Conservation (phyloP, 257 asterid genomes). For the Scutellaria barbata region DNA sequence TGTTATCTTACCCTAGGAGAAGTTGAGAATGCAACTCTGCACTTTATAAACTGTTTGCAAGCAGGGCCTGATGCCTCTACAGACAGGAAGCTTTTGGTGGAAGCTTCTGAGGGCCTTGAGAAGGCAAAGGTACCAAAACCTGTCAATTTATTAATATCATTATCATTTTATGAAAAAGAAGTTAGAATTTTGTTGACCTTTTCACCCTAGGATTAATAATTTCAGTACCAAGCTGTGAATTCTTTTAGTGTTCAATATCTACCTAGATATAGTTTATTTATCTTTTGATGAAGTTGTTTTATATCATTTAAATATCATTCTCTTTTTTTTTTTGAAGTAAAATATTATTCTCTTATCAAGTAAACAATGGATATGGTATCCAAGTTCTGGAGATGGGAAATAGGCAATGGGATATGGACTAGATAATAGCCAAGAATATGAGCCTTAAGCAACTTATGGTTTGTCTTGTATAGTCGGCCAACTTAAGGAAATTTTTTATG, state of each 20-base stretch:
- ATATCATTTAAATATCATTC: neutral
- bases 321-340: too few species aligned
- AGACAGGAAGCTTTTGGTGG: conserved; percentile 75
- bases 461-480: too few species aligned
- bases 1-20: conserved; percentile 96
- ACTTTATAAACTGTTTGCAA: conserved; percentile 83
- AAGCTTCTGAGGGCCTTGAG: conserved; percentile 94
- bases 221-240: conserved; percentile 9
- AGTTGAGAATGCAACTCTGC: conserved; percentile 73
- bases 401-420: conserved; percentile 5
- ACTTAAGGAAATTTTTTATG: too few species aligned
- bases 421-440: neutral
- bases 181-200: conserved; percentile 21
- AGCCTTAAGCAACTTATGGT: neutral
- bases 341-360: neutral
- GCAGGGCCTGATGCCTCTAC: conserved; percentile 65
- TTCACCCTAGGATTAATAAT: conserved; percentile 12
- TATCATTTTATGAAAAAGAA: conserved; percentile 12
- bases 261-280: neutral
- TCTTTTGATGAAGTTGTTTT: conserved; percentile 7
- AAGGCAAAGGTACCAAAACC: conserved; percentile 65
- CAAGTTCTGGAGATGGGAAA: conserved; percentile 19
- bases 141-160: neutral
- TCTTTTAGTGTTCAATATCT: conserved; percentile 1
- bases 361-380: conserved; percentile 1